phyloP scores from a whole-genome alignment of 1,284 basidiomycete species.

The Moesziomyces sp. region DNA sequence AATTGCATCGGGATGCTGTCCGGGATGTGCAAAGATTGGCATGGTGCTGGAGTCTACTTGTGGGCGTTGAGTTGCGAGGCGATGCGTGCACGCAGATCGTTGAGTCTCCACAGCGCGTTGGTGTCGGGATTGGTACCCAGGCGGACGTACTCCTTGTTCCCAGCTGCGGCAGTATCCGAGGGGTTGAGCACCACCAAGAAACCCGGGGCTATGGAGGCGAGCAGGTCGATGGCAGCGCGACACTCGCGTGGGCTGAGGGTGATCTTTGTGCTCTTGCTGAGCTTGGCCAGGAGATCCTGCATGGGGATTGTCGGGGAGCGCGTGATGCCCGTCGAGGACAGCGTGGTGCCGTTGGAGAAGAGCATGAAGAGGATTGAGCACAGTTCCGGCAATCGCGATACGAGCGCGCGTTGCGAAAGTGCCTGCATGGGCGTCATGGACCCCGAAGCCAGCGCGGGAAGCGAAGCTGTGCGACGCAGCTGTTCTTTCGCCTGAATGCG shows the following conservation, averaged over 20 bases:
- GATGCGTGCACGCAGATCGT: conserved; percentile 18
- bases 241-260: conserved; percentile 50
- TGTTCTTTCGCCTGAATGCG: conserved; percentile 55
- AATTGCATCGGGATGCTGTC: too few species aligned
- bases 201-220: conserved; percentile 43
- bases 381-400: conserved; percentile 50
- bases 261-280: conserved; percentile 44
- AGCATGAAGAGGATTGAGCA: conserved; percentile 56
- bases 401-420: conserved; percentile 36
- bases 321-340: conserved; percentile 21
- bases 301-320: conserved; percentile 40
- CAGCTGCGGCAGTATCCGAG: neutral
- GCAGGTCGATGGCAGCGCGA: conserved; percentile 28
- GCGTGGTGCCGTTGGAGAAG: conserved; percentile 46
- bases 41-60: neutral
- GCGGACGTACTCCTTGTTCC: conserved; percentile 28
- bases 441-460: conserved; percentile 10
- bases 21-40: too few species aligned
- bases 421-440: conserved; percentile 31
- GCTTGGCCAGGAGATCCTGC: conserved; percentile 36
- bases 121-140: conserved; percentile 19
- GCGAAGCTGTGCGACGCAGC: conserved; percentile 32
- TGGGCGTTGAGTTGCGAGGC: conserved; percentile 19
- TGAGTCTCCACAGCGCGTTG: conserved; percentile 22
- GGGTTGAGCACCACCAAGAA: conserved; percentile 44